Evolutionary conservation across 257 asterid species (phyloP).

Genomic region (Schizonepeta tenuifolia): DNA sequence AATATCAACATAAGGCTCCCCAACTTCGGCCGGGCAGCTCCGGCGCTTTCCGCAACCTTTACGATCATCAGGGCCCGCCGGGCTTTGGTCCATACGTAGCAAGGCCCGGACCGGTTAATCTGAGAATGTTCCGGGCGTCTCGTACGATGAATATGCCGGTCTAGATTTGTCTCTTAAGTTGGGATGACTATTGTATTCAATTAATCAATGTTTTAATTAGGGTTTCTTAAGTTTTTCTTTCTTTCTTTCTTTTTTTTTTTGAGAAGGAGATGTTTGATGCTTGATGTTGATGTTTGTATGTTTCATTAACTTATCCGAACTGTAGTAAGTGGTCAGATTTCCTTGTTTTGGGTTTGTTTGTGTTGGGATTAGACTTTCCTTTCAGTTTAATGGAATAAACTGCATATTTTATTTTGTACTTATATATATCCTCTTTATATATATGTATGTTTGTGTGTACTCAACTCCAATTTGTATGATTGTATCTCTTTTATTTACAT

Average conservation of each 20-base stretch:
- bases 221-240: too few relatives aligned
- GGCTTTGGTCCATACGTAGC: not conserved
- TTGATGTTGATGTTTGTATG: not conserved
- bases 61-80: not conserved
- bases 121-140: conserved; percentile 12
- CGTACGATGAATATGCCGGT: conserved; percentile 14
- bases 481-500: not conserved
- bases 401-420: not conserved
- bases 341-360: not conserved
- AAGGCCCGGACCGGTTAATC: not conserved
- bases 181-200: not conserved
- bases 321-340: not conserved
- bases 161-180: conserved; percentile 38
- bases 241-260: too few relatives aligned
- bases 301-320: not conserved
- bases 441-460: not conserved
- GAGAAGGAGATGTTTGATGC: too few relatives aligned
- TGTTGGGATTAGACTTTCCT: not conserved
- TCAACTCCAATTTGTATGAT: not conserved
- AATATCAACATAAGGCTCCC: not conserved
- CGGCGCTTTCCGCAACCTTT: not conserved
- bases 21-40: conserved; percentile 1
- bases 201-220: not conserved
- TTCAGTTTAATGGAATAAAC: conserved; percentile 15
- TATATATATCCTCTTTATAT: not conserved